Percentiles rank a stretch among this genome's conserved stretches.
Evolutionary conservation across 139 green algal species (phyloP).

Genomic region (Diplosphaera chodatii): DNA sequence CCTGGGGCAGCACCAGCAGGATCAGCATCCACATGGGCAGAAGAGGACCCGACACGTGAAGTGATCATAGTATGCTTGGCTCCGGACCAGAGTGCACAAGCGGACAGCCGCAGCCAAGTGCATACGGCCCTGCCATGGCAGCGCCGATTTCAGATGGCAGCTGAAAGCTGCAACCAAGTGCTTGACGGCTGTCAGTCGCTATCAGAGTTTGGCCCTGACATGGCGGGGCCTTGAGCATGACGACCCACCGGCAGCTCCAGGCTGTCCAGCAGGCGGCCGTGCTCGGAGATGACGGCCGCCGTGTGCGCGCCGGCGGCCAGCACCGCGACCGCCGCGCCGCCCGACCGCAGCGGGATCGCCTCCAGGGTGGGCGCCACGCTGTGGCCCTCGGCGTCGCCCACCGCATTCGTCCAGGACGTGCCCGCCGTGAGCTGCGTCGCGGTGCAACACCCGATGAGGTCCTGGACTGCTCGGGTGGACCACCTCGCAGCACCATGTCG

Average conservation of each 20-base stretch:
- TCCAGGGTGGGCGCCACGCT: slow-evolving; percentile 57
- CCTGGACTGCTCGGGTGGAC: too few species aligned
- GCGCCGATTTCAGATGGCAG: not conserved
- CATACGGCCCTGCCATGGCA: too few species aligned
- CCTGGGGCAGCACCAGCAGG: not conserved
- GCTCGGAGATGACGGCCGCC: slow-evolving; percentile 59
- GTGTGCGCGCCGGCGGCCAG: slow-evolving; percentile 40
- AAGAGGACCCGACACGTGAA: not conserved
- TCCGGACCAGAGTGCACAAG: too few species aligned
- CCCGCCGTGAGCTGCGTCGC: not conserved
- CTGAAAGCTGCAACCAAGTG: not conserved
- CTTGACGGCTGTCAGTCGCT: not conserved
- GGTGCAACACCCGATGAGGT: too few species aligned
- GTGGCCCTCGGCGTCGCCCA: not conserved
- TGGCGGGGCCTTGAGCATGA: not conserved
- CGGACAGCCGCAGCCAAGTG: not conserved
- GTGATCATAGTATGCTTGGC: not conserved
- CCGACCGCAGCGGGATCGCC: slow-evolving; percentile 52
- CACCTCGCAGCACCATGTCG: too few species aligned
- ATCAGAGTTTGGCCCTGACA: not conserved
- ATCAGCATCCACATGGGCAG: too few species aligned
- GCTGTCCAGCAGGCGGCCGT: slow-evolving; percentile 51
- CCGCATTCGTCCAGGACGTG: not conserved
- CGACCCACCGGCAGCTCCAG: slow-evolving; percentile 39
- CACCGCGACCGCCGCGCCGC: slow-evolving; percentile 46